Base-by-base conservation (phyloP, 768 basidiomycete genomes). In the Agrocybe pediades region DNA sequence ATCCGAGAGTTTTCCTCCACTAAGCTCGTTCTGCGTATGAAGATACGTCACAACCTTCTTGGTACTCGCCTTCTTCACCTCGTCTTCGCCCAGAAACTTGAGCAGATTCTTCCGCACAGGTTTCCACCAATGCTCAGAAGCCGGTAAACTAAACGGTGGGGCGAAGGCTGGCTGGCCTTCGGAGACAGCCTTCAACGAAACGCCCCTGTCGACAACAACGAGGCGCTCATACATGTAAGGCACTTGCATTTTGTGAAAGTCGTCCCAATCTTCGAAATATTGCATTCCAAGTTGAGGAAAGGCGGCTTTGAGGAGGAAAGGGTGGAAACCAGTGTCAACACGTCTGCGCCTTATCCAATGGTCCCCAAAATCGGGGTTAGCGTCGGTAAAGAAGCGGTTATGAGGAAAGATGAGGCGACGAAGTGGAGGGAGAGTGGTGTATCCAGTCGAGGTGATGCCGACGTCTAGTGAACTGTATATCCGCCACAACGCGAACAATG, bases 201-300 rank as follows among this genome's bases (percentile, higher is more conserved):
- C 88, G n/a, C 81, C 78, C 42, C 86, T 74, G 62, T 95, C 92
- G 0, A 85, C 86, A 27, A 97, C 71, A 26, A 96, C 83, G 11
- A 90, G 74, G 9, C 91, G 85, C 59, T 90, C 87, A 49, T 92
- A 71, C 16, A 94, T 61, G 65, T 86, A 92, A 0, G 93, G 89
- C 16, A 84, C 77, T 17, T 77, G 74, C 62, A 91, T 81, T 53
- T 79, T 75, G 30, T 79, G 76, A 60, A 87, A 86, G 68, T 95
- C 93, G 43, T 80, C 75, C 83, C 91, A 93, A 62, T 95, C 92
- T 53, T 86, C 81, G 16, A 73, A 53, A 66, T 86, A 92, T 73
- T 89, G 80, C 47, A 86, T 69, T 1, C 77, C 82, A 57, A 88
- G 77, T 15, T 76, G 79, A 0, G 91, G 89, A 62, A 90, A 88